Conservation (phyloP, 768 basidiomycete species). For the Leccinum incarnatum region DNA sequence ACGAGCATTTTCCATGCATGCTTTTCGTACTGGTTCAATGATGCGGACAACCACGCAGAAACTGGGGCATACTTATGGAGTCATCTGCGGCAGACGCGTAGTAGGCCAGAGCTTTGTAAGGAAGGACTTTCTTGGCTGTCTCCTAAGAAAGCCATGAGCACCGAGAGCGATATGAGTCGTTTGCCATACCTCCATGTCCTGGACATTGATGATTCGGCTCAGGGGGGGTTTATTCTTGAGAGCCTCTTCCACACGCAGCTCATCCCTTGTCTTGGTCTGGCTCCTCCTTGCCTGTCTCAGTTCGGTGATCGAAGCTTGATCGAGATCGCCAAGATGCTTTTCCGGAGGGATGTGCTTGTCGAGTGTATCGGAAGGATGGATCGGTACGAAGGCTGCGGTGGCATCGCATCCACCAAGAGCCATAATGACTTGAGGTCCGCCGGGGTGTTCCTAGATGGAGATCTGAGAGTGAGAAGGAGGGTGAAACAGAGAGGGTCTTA, state of each 20-base stretch:
- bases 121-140: conserved; percentile 69
- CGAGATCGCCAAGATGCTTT: conserved; percentile 71
- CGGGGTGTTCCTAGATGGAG: conserved; percentile 62
- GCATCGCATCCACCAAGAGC: conserved; percentile 85
- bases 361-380: conserved; percentile 83
- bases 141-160: conserved; percentile 38
- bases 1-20: conserved; percentile 63
- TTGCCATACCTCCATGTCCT: conserved; percentile 72
- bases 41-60: conserved; percentile 14
- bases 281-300: conserved; percentile 38
- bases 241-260: conserved; percentile 63
- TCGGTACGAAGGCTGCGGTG: conserved; percentile 71
- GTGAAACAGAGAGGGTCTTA: conserved; percentile 26
- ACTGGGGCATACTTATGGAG: conserved; percentile 58
- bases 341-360: conserved; percentile 65
- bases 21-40: conserved; percentile 34
- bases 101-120: conserved; percentile 75
- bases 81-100: conserved; percentile 88
- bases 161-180: not conserved
- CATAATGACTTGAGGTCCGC: conserved; percentile 78
- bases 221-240: conserved; percentile 62
- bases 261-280: conserved; percentile 62
- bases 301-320: conserved; percentile 40
- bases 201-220: conserved; percentile 65
- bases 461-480: conserved; percentile 5